Evolutionary conservation across 257 asterid species (phyloP).

Genomic region (Cinchona pubescens): DNA sequence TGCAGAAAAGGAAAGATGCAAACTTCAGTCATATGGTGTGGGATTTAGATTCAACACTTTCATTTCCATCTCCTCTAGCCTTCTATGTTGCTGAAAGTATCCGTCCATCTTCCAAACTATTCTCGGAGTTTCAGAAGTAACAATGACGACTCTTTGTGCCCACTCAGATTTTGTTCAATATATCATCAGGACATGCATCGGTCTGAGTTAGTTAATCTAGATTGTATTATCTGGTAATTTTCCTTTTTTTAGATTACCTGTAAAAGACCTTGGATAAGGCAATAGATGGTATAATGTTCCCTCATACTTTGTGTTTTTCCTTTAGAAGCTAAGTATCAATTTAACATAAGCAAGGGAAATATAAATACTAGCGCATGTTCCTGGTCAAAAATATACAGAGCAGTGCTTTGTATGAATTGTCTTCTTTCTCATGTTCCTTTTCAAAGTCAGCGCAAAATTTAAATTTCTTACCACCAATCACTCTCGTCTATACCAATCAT

Average conservation of each 20-base stretch:
- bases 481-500: no score
- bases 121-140: constrained; percentile 80
- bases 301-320: not conserved
- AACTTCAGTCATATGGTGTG: constrained; percentile 63
- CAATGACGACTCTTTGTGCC: not conserved
- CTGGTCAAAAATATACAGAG: not conserved
- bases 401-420: not conserved
- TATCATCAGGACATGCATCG: not conserved
- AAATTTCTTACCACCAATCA: no score
- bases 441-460: not conserved
- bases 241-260: not conserved
- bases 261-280: not conserved
- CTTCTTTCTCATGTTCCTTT: not conserved
- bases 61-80: constrained; percentile 65
- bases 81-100: constrained; percentile 60
- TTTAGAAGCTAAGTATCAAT: no score
- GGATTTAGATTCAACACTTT: constrained; percentile 94
- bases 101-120: constrained; percentile 74
- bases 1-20: constrained; percentile 63
- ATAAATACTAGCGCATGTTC: not conserved
- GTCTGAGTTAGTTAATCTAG: not conserved
- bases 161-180: constrained; percentile 14
- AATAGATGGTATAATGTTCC: not conserved
- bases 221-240: not conserved
- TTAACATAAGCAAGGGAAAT: not conserved